phyloP scores from a whole-genome alignment of 2,329 filamentous ascomycete species.

The Fusarium solani-melongenae region DNA sequence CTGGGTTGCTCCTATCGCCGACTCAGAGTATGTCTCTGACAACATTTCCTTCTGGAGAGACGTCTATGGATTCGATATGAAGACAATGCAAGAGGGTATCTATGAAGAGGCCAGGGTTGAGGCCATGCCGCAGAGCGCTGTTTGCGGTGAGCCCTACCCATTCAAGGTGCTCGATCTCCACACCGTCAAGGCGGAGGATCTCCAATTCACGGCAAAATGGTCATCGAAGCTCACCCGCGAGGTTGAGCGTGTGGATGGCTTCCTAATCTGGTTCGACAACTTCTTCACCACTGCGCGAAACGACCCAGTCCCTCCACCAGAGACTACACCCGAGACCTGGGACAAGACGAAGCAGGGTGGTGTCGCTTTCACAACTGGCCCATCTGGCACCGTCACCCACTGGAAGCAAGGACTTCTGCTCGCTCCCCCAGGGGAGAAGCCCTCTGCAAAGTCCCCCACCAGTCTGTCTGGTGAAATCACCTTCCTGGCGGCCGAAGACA shows the following conservation, averaged over 20 bases:
- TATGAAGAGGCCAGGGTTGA: slow-evolving; percentile 85
- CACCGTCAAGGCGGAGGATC: slow-evolving; percentile 75
- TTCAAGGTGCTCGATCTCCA: slow-evolving; percentile 85
- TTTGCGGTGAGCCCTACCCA: slow-evolving; percentile 70
- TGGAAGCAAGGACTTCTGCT: slow-evolving; percentile 89
- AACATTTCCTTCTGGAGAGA: slow-evolving; percentile 88
- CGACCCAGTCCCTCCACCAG: slow-evolving; percentile 59
- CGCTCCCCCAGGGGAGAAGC: slow-evolving; percentile 67
- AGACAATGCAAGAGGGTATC: slow-evolving; percentile 85
- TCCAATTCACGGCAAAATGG: slow-evolving; percentile 80
- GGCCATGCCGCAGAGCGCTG: slow-evolving; percentile 69
- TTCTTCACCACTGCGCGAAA: slow-evolving; percentile 79
- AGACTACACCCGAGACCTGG: slow-evolving; percentile 73
- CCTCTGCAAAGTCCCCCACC: slow-evolving; percentile 60
- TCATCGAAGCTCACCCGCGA: slow-evolving; percentile 69
- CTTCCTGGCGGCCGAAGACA: slow-evolving; percentile 76
- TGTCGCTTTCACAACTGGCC: slow-evolving; percentile 90
- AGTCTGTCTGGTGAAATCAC: slow-evolving; percentile 74
- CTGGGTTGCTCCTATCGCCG: slow-evolving; percentile 82
- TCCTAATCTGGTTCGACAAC: slow-evolving; percentile 93
- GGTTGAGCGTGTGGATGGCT: slow-evolving; percentile 82
- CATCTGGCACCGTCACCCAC: slow-evolving; percentile 80
- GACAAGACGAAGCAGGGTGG: slow-evolving; percentile 66
- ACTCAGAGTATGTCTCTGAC: slow-evolving; percentile 81
- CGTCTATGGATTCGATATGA: slow-evolving; percentile 96